Conservation (phyloP, 768 basidiomycete species). For the Lenzites betulinus region DNA sequence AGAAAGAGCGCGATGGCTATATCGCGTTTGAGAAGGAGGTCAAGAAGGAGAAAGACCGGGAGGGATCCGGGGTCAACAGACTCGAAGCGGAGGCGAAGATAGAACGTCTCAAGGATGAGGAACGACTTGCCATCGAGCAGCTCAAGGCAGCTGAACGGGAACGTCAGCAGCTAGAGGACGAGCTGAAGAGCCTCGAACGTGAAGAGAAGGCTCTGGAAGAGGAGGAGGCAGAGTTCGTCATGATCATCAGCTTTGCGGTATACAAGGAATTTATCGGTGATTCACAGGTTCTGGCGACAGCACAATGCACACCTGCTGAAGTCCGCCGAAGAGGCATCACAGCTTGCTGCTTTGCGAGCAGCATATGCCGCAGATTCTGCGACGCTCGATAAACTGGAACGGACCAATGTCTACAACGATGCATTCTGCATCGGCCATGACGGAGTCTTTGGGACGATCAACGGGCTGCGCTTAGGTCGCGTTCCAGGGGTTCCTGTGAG, state of each 20-base stretch:
- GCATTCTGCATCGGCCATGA: constrained; percentile 96
- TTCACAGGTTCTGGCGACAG: constrained; percentile 73
- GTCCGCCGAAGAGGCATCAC: constrained; percentile 65
- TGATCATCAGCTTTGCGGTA: neutral
- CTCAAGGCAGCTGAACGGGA: constrained; percentile 77
- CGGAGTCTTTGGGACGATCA: constrained; percentile 97
- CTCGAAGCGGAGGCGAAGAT: constrained; percentile 76
- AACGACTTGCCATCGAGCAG: constrained; percentile 69
- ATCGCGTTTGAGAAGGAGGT: constrained; percentile 91
- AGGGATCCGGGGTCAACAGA: constrained; percentile 54
- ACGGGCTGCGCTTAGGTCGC: constrained; percentile 88
- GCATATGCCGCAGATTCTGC: constrained; percentile 78
- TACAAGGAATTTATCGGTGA: constrained; percentile 6
- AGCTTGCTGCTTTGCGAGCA: constrained; percentile 70
- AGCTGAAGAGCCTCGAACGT: constrained; percentile 65
- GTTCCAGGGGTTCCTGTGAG: constrained; percentile 80
- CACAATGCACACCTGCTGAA: constrained; percentile 73
- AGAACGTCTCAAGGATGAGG: constrained; percentile 68
- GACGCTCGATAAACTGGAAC: constrained; percentile 81
- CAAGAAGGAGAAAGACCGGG: constrained; percentile 76
- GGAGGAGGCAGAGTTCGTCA: constrained; percentile 80
- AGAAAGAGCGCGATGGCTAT: constrained; percentile 90
- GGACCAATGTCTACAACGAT: constrained; percentile 94
- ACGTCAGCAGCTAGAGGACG: constrained; percentile 71
- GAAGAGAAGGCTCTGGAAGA: constrained; percentile 79